A percentile compares a stretch with the other conserved stretches of the same genome.
Evolutionary conservation across 176 grass and related monocot species (phyloP).

Genomic region (Poa annua): DNA sequence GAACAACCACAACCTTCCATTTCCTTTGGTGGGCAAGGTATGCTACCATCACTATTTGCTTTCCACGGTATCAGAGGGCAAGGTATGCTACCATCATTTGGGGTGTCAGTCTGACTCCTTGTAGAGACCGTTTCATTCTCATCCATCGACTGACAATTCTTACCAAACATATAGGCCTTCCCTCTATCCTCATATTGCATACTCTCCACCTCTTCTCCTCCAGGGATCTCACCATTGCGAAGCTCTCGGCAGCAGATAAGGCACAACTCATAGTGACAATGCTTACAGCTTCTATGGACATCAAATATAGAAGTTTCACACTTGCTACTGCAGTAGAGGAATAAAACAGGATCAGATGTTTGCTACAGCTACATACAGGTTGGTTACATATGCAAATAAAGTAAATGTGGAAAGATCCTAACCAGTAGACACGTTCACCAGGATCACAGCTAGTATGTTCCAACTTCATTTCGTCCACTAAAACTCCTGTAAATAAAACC

Average conservation of each 20-base stretch:
- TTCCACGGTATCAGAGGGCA: slow-evolving; percentile 35
- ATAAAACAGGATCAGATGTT: no score
- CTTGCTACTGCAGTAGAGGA: no score
- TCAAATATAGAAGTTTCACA: slow-evolving; percentile 30
- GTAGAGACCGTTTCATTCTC: slow-evolving; percentile 17
- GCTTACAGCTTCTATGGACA: slow-evolving; percentile 75
- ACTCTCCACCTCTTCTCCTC: slow-evolving; percentile 47
- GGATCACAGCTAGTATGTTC: no score
- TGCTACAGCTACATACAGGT: no score
- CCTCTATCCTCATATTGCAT: slow-evolving; percentile 37
- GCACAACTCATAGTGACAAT: slow-evolving; percentile 74
- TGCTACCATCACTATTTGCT: slow-evolving; percentile 60
- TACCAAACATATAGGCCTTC: slow-evolving; percentile 52
- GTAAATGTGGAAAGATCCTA: no score
- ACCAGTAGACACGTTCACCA: no score
- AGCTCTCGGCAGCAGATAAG: slow-evolving; percentile 65
- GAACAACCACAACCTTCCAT: slow-evolving; percentile 61
- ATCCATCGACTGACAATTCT: slow-evolving; percentile 23
- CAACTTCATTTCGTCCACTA: slow-evolving; percentile 39
- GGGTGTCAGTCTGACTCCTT: slow-evolving; percentile 37
- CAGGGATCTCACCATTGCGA: slow-evolving; percentile 51
- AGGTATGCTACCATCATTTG: slow-evolving; percentile 66
- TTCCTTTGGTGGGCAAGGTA: slow-evolving; percentile 80
- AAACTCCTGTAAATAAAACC: slow-evolving; percentile 45
- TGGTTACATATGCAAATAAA: no score